phyloP scores from a whole-genome alignment of 495 filamentous ascomycete genomes.

The Podospora fimiseda region DNA sequence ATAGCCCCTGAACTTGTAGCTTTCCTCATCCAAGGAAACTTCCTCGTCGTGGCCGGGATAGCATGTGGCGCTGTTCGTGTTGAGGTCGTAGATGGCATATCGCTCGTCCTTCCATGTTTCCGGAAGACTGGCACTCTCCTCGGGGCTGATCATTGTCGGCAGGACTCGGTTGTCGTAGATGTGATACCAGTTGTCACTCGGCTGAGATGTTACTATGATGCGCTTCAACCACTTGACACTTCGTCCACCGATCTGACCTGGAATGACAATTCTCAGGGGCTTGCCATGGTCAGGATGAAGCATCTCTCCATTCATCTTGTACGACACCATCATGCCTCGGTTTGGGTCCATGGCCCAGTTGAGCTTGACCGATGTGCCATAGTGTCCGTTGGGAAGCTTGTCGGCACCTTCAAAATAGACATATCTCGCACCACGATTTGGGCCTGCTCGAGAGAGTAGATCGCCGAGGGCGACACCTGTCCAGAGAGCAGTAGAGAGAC shows the following conservation, averaged over 20 bases:
- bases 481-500: slow-evolving; percentile 83
- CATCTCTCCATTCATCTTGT: slow-evolving; percentile 88
- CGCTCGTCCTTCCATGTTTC: slow-evolving; percentile 86
- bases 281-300: slow-evolving; percentile 84
- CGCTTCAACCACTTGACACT: slow-evolving; percentile 95
- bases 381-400: slow-evolving; percentile 81
- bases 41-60: slow-evolving; percentile 78
- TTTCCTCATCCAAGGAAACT: slow-evolving; percentile 46
- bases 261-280: slow-evolving; percentile 77
- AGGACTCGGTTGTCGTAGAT: slow-evolving; percentile 91
- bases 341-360: slow-evolving; percentile 86
- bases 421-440: slow-evolving; percentile 66
- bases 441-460: slow-evolving; percentile 61
- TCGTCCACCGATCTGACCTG: slow-evolving; percentile 87
- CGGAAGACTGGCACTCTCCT: slow-evolving; percentile 66
- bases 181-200: slow-evolving; percentile 96
- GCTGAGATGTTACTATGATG: slow-evolving; percentile 67
- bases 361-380: slow-evolving; percentile 83
- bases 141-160: slow-evolving; percentile 81
- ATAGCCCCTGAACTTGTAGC: slow-evolving; percentile 71
- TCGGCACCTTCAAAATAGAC: slow-evolving; percentile 94
- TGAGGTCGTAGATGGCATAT: slow-evolving; percentile 93
- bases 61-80: slow-evolving; percentile 76
- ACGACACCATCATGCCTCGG: slow-evolving; percentile 79
- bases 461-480: slow-evolving; percentile 77